These are phyloP conservation scores for Kregervanrija pseudodelftensis DNA, from an alignment of 805 yeast species.

Conservation along the genomic window DNA sequence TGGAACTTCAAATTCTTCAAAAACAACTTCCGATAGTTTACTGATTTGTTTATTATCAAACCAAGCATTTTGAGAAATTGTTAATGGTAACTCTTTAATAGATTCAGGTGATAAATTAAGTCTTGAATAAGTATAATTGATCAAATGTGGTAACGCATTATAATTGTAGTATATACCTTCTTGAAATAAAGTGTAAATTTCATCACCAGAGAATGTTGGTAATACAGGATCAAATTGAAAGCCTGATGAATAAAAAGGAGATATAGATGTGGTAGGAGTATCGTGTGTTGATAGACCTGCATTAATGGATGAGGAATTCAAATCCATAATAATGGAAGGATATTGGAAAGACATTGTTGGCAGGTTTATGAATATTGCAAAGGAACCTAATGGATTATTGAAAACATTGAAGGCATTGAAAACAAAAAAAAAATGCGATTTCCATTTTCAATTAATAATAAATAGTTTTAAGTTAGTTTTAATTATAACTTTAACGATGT, in stretches of 20 bases:
- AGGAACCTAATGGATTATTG: too few species aligned
- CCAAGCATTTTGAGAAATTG: conserved; percentile 56
- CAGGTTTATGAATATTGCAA: not conserved
- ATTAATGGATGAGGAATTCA: conserved; percentile 55
- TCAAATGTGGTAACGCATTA: conserved; percentile 59
- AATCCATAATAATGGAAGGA: conserved; percentile 66
- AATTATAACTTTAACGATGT: too few species aligned
- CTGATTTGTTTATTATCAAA: conserved; percentile 50
- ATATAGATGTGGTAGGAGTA: conserved; percentile 50
- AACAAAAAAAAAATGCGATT: not conserved
- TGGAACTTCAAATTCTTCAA: conserved; percentile 70
- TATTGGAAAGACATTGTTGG: conserved; percentile 18
- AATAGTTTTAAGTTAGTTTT: not conserved
- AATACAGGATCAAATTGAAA: conserved; percentile 7
- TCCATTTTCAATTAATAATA: not conserved
- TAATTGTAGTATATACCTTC: conserved; percentile 66
- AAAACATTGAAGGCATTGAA: not conserved
- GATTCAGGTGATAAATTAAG: conserved; percentile 39
- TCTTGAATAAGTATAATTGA: conserved; percentile 57
- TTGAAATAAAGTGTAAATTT: conserved; percentile 52
- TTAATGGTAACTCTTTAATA: conserved; percentile 54
- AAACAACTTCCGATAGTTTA: conserved; percentile 62
- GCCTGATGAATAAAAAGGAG: conserved; percentile 43
- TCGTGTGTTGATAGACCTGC: conserved; percentile 68
- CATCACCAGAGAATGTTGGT: conserved; percentile 30